These are phyloP conservation scores for Penicillium palitans DNA, from an alignment of 2,329 filamentous ascomycete species.

Conservation along the genomic window DNA sequence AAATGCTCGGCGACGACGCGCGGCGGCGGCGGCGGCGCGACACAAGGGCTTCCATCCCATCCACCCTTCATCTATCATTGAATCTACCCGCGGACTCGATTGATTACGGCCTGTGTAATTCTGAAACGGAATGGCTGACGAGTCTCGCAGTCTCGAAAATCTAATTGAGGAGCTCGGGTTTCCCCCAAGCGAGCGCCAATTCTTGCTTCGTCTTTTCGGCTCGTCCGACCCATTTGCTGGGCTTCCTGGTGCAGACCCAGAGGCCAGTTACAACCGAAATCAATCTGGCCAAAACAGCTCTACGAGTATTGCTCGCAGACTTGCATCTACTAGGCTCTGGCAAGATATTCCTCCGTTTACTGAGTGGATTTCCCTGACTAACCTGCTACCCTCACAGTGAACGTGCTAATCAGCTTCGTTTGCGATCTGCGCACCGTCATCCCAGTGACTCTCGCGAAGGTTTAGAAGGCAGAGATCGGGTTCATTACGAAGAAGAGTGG, in stretches of 20 bases:
- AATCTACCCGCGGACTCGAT: not conserved
- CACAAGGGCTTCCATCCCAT: not conserved
- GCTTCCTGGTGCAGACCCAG: not conserved
- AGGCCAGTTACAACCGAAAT: not conserved
- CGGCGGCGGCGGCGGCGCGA: not conserved
- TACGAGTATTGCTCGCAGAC: not conserved
- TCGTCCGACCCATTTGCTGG: constrained; percentile 3
- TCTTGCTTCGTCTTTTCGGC: not conserved
- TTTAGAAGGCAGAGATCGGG: not conserved
- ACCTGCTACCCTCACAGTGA: not conserved
- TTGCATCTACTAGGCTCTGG: not conserved
- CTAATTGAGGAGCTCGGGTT: constrained; percentile 5
- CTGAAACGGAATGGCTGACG: not conserved
- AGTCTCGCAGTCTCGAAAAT: not conserved
- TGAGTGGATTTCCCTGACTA: not conserved
- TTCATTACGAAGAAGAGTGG: constrained; percentile 5
- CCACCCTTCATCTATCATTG: not conserved
- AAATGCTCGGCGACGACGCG: not conserved
- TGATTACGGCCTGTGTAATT: not conserved
- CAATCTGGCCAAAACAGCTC: not conserved
- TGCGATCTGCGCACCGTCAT: not conserved
- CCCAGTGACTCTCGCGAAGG: not conserved
- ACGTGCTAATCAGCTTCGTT: not conserved
- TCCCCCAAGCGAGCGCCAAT: not conserved
- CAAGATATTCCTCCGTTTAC: not conserved